Evolutionary conservation across 2,329 filamentous ascomycete genomes (phyloP), one percentile per base, ranked within the genome.

Genomic region (Teratosphaeria pseudoeucalypti): DNA sequence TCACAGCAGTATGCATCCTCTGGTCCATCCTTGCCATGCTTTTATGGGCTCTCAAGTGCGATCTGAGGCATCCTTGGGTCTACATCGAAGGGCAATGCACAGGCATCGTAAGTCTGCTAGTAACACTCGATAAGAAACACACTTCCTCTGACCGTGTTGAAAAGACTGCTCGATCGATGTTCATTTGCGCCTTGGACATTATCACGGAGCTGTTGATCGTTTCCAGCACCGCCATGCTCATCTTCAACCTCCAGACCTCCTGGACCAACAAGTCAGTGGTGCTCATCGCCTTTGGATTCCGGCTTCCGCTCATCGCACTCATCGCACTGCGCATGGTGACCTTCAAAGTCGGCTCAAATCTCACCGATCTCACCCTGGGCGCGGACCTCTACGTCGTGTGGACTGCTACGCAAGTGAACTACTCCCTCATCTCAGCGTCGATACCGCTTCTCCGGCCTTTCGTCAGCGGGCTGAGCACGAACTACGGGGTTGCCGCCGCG

Each of bases 391-490:
- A 62, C 49, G 52, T 62, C 23, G 59, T 61, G 37, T 62, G 60
- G 62, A 64, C 60, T 2, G 58, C 60, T 9, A 60, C 60, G 39
- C 56, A 64, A 56, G 61, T 64, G 58, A 62, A 64, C 34, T 64
- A 60, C 52, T 60, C 61, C 0, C 55, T 64, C 12, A 57, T 57
- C 5, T 49, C 76, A 19, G 73, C 74, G 14, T 76, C 74, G 0
- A 72, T 75, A 10, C 76, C 77, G 0, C 77, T 75, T 55, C 69
- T 79, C 19, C 74, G 76, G 53, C 75, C 77, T 2, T 79, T 79
- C 58, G 57, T 65, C 14, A 62, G 57, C 32, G 62, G 62, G 9
- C 63, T 65, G 53, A 49, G 56, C 19, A 65, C 63, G 32, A 61
- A 65, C 55, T 65, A 60, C 34, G 62, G 64, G 43, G 64, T 49